Evolutionary conservation across 352 stramenopile genomes (phyloP).

Genomic region (Phytopythium montanum): DNA sequence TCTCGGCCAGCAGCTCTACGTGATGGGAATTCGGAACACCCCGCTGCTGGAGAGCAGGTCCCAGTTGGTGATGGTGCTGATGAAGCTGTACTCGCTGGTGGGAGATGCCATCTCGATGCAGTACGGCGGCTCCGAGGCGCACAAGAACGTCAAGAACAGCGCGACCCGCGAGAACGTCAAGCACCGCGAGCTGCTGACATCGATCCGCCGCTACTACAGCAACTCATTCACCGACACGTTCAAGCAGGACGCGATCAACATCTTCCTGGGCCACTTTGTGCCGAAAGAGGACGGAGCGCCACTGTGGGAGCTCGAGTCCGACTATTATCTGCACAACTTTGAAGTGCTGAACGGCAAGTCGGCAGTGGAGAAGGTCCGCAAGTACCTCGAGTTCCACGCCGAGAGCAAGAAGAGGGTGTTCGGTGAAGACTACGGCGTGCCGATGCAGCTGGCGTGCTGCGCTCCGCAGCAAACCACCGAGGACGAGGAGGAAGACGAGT

Average conservation of each 20-base stretch:
- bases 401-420: slow-evolving; percentile 62
- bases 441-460: slow-evolving; percentile 31
- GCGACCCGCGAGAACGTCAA: slow-evolving; percentile 84
- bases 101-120: slow-evolving; percentile 99
- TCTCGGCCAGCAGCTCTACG: slow-evolving; percentile 95
- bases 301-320: slow-evolving; percentile 82
- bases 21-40: slow-evolving; percentile 95
- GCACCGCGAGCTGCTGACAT: slow-evolving; percentile 97
- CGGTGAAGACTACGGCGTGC: slow-evolving; percentile 17
- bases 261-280: slow-evolving; percentile 96
- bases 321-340: slow-evolving; percentile 92
- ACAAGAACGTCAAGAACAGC: slow-evolving; percentile 98
- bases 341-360: slow-evolving; percentile 68
- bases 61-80: slow-evolving; percentile 94
- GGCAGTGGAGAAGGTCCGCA: slow-evolving; percentile 59
- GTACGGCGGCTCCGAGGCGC: slow-evolving; percentile 98
- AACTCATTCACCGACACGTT: slow-evolving; percentile 99
- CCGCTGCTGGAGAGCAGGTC: slow-evolving; percentile 81
- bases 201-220: slow-evolving; percentile 98
- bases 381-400: slow-evolving; percentile 55
- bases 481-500: slow-evolving; percentile 22
- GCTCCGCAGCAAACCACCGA: slow-evolving; percentile 26
- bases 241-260: slow-evolving; percentile 99
- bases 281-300: slow-evolving; percentile 59
- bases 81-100: slow-evolving; percentile 98